Evolutionary conservation across 2,329 filamentous ascomycete species (phyloP), one percentile per base, ranked within the genome.

Genomic region (Arachnomyces sp.): DNA sequence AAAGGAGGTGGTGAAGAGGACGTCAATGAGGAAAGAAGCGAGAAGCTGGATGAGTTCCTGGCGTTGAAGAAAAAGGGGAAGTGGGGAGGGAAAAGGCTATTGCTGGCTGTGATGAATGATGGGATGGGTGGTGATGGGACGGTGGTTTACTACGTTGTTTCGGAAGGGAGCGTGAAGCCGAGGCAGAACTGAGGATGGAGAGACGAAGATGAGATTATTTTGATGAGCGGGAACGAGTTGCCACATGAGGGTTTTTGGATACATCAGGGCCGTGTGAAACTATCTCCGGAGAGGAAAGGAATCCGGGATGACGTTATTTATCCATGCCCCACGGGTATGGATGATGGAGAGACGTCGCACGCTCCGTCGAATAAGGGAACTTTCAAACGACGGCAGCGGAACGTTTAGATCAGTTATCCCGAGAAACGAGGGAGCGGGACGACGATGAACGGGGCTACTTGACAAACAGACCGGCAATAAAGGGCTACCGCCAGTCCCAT

Each of bases 141-240:
- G 1, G 68, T 81, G 21, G 75, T 78, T 29, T 82, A 81, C 55
- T 82, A 82, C 54, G 70, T 82, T 46, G 67, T 80, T 36, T 75
- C 80, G 50, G 77, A 81, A 53, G 78, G 77, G 3, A 68, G 77
- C 38, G 75, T 81, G 18, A 82, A 82, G 60, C 78, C 78, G 9
- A 63, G 78, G 46, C 78, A 81, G 58, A 81, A 82, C 57, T 80
- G 59, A 65, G 38, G 42, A 40, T 25, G 21, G 9, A 42, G 14
- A 36, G 39, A 38, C 35, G 21, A 25, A 25, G 21, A 9, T 9
- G n/a, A n/a, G n/a, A n/a, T n/a, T n/a, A n/a, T n/a, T n/a, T n/a
- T n/a, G n/a, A n/a, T n/a, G n/a, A n/a, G n/a, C n/a, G n/a, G n/a
- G n/a, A n/a, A n/a, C n/a, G n/a, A n/a, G n/a, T n/a, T n/a, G n/a